phyloP scores from a whole-genome alignment of 176 grass and related monocot species.

The Eragrostis nindensis region DNA sequence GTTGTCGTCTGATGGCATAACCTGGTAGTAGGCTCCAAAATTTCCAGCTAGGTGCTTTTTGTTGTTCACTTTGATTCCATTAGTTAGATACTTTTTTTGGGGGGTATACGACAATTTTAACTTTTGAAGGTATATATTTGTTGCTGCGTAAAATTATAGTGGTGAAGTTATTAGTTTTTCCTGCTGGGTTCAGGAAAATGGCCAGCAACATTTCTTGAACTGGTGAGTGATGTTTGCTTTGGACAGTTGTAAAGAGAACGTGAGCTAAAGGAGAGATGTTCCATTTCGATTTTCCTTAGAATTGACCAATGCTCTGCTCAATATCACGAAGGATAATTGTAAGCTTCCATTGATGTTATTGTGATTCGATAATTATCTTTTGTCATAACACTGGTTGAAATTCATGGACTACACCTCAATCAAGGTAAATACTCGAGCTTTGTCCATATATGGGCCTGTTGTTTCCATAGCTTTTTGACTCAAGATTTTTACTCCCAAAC shows the following conservation, averaged over 20 bases:
- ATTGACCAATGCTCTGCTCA: not conserved
- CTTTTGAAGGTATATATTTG: not conserved
- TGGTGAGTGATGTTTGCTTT: constrained; percentile 6
- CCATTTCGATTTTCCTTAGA: not conserved
- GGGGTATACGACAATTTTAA: not conserved
- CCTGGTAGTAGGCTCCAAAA: constrained; percentile 29
- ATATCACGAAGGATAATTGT: not conserved
- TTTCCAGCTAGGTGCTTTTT: not conserved
- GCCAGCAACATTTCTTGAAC: not conserved
- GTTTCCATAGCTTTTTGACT: constrained; percentile 39
- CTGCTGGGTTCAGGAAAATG: not conserved
- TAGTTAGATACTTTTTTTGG: not conserved
- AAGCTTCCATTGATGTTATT: not conserved
- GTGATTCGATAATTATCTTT: not conserved
- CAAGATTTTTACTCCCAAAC: constrained; percentile 16
- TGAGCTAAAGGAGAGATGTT: not conserved
- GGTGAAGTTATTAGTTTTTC: not conserved
- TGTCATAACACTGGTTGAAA: not conserved
- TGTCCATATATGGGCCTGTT: constrained; percentile 19
- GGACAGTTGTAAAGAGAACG: not conserved
- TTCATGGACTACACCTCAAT: not conserved
- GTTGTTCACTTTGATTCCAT: not conserved
- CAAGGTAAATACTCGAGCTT: constrained; percentile 27
- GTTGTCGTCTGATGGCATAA: constrained; percentile 30
- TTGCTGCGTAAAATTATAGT: not conserved